A percentile compares a stretch with the other conserved stretches of the same genome.
Evolutionary conservation across 1,284 basidiomycete species (phyloP).

Genomic region (Tylopilus sp.): DNA sequence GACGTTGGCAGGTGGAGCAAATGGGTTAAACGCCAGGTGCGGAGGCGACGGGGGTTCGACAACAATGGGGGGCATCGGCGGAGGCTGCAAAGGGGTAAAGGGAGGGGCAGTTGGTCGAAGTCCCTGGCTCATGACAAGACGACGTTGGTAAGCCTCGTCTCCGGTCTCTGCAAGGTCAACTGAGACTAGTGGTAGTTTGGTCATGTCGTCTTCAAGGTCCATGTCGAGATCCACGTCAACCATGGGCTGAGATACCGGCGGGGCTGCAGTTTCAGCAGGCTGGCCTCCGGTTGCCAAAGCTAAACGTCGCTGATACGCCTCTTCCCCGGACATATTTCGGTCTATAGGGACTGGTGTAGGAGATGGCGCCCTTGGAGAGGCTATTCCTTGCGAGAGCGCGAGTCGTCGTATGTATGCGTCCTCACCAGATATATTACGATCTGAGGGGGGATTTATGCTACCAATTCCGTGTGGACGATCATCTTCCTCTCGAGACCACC

Average conservation of each 20-base stretch:
- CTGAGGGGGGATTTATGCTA: constrained; percentile 28
- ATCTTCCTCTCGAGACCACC: constrained; percentile 52
- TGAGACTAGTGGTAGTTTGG: constrained; percentile 17
- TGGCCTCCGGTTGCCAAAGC: constrained; percentile 43
- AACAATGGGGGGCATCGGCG: constrained; percentile 16
- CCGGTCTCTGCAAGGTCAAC: constrained; percentile 44
- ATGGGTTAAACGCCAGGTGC: constrained; percentile 60
- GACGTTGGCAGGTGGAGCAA: constrained; percentile 55
- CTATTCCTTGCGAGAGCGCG: constrained; percentile 42
- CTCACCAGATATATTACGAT: constrained; percentile 47
- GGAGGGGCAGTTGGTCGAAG: constrained; percentile 23
- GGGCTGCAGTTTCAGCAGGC: constrained; percentile 19
- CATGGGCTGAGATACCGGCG: constrained; percentile 1
- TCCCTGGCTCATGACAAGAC: constrained; percentile 53
- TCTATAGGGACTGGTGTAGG: constrained; percentile 32
- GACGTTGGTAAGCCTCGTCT: constrained; percentile 68
- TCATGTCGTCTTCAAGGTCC: constrained; percentile 3
- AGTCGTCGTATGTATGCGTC: constrained; percentile 57
- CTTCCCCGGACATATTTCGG: constrained; percentile 52
- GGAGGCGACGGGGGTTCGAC: constrained; percentile 42
- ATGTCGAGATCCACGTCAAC: constrained; percentile 24
- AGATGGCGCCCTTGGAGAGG: constrained; percentile 21
- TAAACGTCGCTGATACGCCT: constrained; percentile 59
- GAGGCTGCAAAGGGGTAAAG: constrained; percentile 15
- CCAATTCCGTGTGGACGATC: constrained; percentile 37